Percentiles rank a stretch among this genome's conserved stretches.
These are phyloP conservation scores for Colletotrichum sp. DNA, from an alignment of 2,329 filamentous ascomycete species.

Conservation along the genomic window DNA sequence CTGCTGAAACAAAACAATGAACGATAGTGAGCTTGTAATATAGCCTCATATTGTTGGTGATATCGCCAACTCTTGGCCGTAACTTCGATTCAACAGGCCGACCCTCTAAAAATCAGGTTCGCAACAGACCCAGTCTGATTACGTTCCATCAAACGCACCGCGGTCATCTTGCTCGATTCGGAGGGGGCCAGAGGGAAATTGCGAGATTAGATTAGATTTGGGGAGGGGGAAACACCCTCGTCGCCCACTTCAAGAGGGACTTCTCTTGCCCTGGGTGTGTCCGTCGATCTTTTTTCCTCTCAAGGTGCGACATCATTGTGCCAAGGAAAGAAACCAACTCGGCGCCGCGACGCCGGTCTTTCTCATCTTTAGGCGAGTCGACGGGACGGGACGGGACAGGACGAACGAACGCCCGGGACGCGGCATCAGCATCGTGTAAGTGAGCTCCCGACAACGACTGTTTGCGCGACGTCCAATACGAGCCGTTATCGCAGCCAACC, in stretches of 20 bases:
- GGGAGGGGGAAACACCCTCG: not conserved
- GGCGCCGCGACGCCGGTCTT: not conserved
- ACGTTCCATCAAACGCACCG: not conserved
- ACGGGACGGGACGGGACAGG: not conserved
- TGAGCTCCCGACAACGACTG: not conserved
- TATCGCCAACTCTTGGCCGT: not conserved
- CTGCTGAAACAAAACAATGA: not conserved
- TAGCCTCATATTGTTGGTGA: not conserved
- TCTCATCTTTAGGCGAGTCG: not conserved
- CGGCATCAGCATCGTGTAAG: not conserved
- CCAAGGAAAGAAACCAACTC: not conserved
- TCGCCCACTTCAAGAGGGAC: not conserved
- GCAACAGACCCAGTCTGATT: not conserved
- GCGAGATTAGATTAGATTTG: slow-evolving; percentile 13
- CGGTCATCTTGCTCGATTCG: slow-evolving; percentile 8
- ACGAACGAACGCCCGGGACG: not conserved
- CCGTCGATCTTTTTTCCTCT: not conserved
- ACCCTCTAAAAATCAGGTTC: slow-evolving; percentile 14
- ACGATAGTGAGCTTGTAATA: not conserved
- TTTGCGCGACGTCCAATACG: not conserved
- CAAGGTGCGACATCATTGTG: not conserved
- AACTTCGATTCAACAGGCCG: not conserved
- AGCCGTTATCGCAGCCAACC: not conserved
- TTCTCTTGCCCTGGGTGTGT: not conserved
- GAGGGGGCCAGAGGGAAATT: not conserved